Base-by-base conservation (phyloP, 2,329 filamentous ascomycete species). In the Fusarium tupiense region DNA sequence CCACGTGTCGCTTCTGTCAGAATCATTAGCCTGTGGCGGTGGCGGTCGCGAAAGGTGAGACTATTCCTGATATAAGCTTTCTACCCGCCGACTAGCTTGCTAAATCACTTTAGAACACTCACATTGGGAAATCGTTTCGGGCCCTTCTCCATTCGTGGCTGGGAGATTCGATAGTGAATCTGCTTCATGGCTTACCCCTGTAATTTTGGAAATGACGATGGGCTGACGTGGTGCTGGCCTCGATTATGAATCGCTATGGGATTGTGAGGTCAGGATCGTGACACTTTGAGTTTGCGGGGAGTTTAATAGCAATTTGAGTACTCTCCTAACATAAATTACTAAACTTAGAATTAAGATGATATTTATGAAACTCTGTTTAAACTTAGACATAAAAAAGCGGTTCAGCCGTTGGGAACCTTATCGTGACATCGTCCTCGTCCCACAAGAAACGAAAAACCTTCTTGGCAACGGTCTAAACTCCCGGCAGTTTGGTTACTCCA, bases 1-100 rank as follows among this genome's bases (percentile, higher is more conserved):
- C 52, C 60, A 62, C 52, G 40, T 46, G 60, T 58, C 50, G 60
- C n/a, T 35, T 43, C 40, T 46, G 38, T 46, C 60, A 38, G 37
- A 58, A 46, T 58, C 52, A 37, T 33, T 57, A 26, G 24, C 35
- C 1, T 9, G 40, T 58, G 60, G 40, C 50, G 60, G 31, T 62
- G 38, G 60, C 38, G 60, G 50, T 57, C 19, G 19, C 29, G 17
- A 46, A 24, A 6, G n/a, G n/a, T 35, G 40, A 58, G 19, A 47
- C 56, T 58, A 58, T 58, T 20, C 50, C 60, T n/a, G 3, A 46
- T 44, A 26, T 37, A 62, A 58, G 31, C 50, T 38, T 44, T 38
- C 13, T 57, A 10, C 20, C 40, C 50, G 24, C 22, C 10, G 13
- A 22, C 40, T 62, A 62, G 50, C 60, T 57, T 29, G 6, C 16